Base-by-base conservation (phyloP, 768 basidiomycete genomes). In the Podaxis rugospora region DNA sequence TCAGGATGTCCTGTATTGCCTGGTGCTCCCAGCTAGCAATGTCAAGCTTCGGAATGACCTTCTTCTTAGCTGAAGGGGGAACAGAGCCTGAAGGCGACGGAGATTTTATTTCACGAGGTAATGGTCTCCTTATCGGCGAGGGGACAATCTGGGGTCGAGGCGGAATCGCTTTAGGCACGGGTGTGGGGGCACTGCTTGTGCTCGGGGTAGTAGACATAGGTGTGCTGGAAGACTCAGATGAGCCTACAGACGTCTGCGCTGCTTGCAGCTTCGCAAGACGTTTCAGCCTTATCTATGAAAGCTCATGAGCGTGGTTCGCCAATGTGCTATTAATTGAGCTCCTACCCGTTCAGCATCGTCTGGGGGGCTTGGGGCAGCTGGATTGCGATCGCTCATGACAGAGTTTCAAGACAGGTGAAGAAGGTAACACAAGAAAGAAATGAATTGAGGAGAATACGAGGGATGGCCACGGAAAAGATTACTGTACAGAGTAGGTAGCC, bases 201-300 rank as follows among this genome's bases (percentile, higher is more conserved):
- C 62, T 61, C 32, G 69, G 62, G 10, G 64, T 53, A 37, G 65
- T 28, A 14, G 69, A 63, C 27, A 65, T 52, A 6, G 70, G 67
- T 27, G 25, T 61, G 11, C 64, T 70, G 32, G 78, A 74, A 44
- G 66, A 61, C 55, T 61, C 67, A 36, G 74, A 63, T 21, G 66
- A 51, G 13, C 75, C 64, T 46, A 75, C 44, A 10, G 55, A 44
- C 9, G 42, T 16, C 16, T 47, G 59, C 16, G 69, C 66, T 40
- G 69, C 77, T 68, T 90, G 89, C 6, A 98, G 80, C 71, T 91
- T 93, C 35, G 92, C 94, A 55, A 98, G 81, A 59, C 95, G 86
- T 75, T 96, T 96, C 71, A 93, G 76, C 65, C 94, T 92, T 70
- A 97, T 96, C 95, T 96, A 67, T 13, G 55, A 35, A 62, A 27